Evolutionary conservation across 2,329 filamentous ascomycete species (phyloP), one percentile per base, ranked within the genome.

Genomic region (Diplodia corticola): DNA sequence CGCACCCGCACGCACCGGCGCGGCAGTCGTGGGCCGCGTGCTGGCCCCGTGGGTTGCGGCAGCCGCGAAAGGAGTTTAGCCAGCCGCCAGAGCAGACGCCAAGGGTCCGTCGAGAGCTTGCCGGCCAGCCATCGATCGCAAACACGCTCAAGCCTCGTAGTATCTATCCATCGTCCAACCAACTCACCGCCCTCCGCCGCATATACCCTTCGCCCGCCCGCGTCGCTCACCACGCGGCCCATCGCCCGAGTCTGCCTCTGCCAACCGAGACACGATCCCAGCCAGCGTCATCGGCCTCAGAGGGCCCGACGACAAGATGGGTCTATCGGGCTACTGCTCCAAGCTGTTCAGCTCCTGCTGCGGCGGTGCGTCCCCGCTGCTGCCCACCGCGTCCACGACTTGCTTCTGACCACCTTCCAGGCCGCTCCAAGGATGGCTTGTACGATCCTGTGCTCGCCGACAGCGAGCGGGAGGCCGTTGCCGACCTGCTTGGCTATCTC

Each of bases 391-490:
- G 59, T 22, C 37, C 40, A 53, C 37, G 48, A 10, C 37, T 54
- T 68, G 51, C 74, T 13, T 49, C 57, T 77, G 69, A 78, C 64
- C 1, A 30, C 44, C 9, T 0, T 17, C 12, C 70, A 82, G 81
- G 75, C 70, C 80, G 80, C 70, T 80, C 80, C 78, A 70, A 66
- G 51, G 80, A 81, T 72, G 81, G 79, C 72, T 78, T 82, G 68
- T 81, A 81, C 67, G 79, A 82, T 68, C 79, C 79, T 10, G 91
- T 95, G 66, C 86, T 99, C 69, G 93, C 93, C 73, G 95, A 99
- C 77, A 96, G 91, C 81, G 95, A 99, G 82, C 88, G 95, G 74
- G 95, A 98, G 82, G 95, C 95, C 65, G 95, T 99, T 65, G 93
- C 95, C 70, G 95, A 99, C 78, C 84, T 99, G 67, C 84, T 99